Evolutionary conservation across 202 grass and related monocot species (phyloP), one percentile per base, ranked within the genome.

Genomic region (Zoysia matrella): DNA sequence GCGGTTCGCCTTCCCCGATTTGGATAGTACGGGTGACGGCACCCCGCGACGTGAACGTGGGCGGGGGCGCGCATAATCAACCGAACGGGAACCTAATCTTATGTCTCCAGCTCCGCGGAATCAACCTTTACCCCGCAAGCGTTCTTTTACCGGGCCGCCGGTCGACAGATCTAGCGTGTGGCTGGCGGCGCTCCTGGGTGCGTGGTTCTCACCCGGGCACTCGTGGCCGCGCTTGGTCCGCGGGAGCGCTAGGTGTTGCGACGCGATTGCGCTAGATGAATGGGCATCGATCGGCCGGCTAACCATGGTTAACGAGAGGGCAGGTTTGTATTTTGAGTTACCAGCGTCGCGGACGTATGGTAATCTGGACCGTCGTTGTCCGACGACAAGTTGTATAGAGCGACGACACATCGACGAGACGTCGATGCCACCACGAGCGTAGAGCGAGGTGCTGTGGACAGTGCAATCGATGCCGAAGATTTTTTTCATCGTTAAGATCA

Each of bases 21-120:
- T 60, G 77, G 81, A 51, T 87, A 80, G 77, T 71, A 71, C 76
- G 0, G 41, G 18, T 58, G 76, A 80, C 5, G 76, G 76, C 60
- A 18, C 69, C 69, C 2, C 10, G 62, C 57, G 76, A 84, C 49
- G 72, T 15, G 50, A 57, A 84, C 70, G 45, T 22, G 15, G 65
- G 5, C 3, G 15, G 57, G 4, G 2, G 60, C 2, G 40, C 83
- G 67, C 41, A 12, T 55, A 71, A 72, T 48, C 16, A 48, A 14
- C 60, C 60, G 41, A 22, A 22, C 22, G 22, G 58, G 41, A 48
- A 69, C 69, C 65, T 71, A 65, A 84, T 88, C 87, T 88, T 88
- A 82, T 89, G 80, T 89, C 87, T 65, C 70, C 71, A 2, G n/a
- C 2, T 4, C 40, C 3, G 12, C 4, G 13, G 75, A 88, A 88